Base-by-base conservation (phyloP, 2,329 filamentous ascomycete species). In the Coleophoma cylindrospora region DNA sequence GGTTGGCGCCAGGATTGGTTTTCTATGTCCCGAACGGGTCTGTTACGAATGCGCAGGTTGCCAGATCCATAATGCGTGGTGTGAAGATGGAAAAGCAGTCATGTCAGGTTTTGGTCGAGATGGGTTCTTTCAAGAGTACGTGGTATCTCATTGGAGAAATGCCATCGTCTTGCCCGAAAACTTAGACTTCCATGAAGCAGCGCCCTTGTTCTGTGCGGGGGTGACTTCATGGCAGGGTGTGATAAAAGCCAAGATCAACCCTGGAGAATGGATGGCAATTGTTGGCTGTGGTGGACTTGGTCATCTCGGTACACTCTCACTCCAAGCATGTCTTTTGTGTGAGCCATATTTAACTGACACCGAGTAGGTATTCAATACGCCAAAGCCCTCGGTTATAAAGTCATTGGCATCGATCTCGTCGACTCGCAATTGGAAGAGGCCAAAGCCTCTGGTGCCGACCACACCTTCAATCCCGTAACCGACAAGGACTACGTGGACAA, bases 161-260 rank as follows among this genome's bases (percentile, higher is more conserved):
- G 69, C 69, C 0, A 64, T 72, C 6, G 62, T 68, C 40, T 61
- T 75, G 3, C 70, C 72, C 17, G 58, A 68, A 34, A 54, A 45
- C 10, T 53, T 67, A 47, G 64, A 70, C 40, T 60, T 70, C 43
- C 62, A 62, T 41, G 63, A 54, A 14, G 62, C 66, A 4, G 66
- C 73, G 34, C 70, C 74, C 14, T 55, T 78, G 5, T 75, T 78
- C 56, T 77, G 75, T 54, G 75, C 75, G 1, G 75, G 75, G 1
- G 70, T 77, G 45, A 77, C 75, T 1, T 48, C 50, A 45, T 52
- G 50, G 51, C 50, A 52, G 14, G 52, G 50, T 12, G 52, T 56
- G 11, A 53, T 45, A 17, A 43, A 46, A 7, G 52, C 52, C 27
- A 46, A 45, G 14, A 48, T 57, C 12, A 50, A 56, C 17, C 34